Conservation (phyloP, 2,329 filamentous ascomycete species). For the Westerdykella sp. region DNA sequence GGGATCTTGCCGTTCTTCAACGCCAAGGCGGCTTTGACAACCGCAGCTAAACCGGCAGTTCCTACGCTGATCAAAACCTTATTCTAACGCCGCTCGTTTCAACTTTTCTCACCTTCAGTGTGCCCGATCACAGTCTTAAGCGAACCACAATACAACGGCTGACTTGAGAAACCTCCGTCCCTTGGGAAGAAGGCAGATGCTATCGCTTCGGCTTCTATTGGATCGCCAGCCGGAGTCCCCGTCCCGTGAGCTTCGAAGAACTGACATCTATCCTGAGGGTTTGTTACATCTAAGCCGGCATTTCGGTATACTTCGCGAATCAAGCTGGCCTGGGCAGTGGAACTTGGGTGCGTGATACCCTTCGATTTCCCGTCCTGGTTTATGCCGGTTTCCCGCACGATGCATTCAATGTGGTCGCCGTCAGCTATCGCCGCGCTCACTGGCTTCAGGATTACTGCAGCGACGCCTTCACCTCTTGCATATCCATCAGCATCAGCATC, state of each 20-base stretch:
- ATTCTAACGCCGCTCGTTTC: too few species aligned
- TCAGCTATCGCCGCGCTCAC: constrained; percentile 42
- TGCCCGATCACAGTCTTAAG: constrained; percentile 37
- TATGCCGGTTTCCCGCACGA: constrained; percentile 24
- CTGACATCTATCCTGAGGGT: constrained; percentile 8
- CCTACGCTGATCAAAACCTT: too few species aligned
- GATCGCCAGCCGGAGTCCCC: constrained; percentile 24
- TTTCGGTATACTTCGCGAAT: constrained; percentile 33
- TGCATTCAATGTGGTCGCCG: constrained; percentile 39
- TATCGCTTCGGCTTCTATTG: constrained; percentile 20
- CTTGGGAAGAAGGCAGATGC: constrained; percentile 11
- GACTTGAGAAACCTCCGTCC: too few species aligned
- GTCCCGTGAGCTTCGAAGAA: constrained; percentile 34
- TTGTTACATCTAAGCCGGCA: constrained; percentile 27
- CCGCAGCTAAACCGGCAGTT: too few species aligned
- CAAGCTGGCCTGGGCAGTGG: constrained; percentile 30
- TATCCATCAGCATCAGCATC: constrained; percentile 41
- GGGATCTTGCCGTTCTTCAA: too few species aligned
- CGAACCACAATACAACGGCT: constrained; percentile 5
- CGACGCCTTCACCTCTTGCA: constrained; percentile 47
- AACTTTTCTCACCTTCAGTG: too few species aligned
- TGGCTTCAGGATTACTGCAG: constrained; percentile 45
- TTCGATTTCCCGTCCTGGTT: constrained; percentile 32
- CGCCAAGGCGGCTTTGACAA: too few species aligned
- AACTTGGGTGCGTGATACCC: constrained; percentile 34